Evolutionary conservation across 1,284 basidiomycete genomes (phyloP).

Genomic region (Sporisorium iseilematis-ciliati): DNA sequence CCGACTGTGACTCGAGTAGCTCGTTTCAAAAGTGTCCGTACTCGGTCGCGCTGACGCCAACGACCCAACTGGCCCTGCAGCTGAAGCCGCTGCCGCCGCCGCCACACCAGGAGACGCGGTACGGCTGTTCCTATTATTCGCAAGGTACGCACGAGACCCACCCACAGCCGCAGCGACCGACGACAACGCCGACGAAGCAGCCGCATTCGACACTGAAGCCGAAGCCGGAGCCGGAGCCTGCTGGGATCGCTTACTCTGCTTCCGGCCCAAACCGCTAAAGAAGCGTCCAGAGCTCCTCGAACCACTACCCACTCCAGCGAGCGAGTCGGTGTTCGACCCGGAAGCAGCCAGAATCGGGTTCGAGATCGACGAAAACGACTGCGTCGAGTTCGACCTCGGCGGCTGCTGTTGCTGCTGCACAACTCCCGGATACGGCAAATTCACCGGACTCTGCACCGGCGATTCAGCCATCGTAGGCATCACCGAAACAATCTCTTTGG

Average conservation of each 20-base stretch:
- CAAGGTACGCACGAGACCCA: slow-evolving; percentile 34
- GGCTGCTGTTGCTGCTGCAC: slow-evolving; percentile 26
- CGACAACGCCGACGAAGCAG: slow-evolving; percentile 7
- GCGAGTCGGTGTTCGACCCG: slow-evolving; percentile 5
- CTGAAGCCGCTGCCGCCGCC: too few species aligned
- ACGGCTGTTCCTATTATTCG: slow-evolving; percentile 26
- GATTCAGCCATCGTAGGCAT: slow-evolving; percentile 50
- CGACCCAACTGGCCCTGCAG: slow-evolving; percentile 1
- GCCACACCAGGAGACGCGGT: slow-evolving; percentile 13
- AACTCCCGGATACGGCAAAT: slow-evolving; percentile 57
- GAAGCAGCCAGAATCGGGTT: not conserved
- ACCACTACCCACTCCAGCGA: slow-evolving; percentile 5
- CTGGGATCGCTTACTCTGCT: slow-evolving; percentile 34
- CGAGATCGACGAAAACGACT: slow-evolving; percentile 22
- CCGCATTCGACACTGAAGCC: slow-evolving; percentile 3
- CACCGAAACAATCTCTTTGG: slow-evolving; percentile 56
- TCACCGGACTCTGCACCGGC: slow-evolving; percentile 31
- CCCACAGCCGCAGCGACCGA: slow-evolving; percentile 23
- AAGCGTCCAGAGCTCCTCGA: slow-evolving; percentile 30
- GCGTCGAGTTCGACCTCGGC: slow-evolving; percentile 33
- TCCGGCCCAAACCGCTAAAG: slow-evolving; percentile 48
- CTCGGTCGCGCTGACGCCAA: slow-evolving; percentile 17
- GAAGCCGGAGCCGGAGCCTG: slow-evolving; percentile 6
- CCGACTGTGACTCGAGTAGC: slow-evolving; percentile 23
- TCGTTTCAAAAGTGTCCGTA: slow-evolving; percentile 37